Evolutionary conservation across 306 rosid genomes (phyloP).

Genomic region (Corylus americana): DNA sequence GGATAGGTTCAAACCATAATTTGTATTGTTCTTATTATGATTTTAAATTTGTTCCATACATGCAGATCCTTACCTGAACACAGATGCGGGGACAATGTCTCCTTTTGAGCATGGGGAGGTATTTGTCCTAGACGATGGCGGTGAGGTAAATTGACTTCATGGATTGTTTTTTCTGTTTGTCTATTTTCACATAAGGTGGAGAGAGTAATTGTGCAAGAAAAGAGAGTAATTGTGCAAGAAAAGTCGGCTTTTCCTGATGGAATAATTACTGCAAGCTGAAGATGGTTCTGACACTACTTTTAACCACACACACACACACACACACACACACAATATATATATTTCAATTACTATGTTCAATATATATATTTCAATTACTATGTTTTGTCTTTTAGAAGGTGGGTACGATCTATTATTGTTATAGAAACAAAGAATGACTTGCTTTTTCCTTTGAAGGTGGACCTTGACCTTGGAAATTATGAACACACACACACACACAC

Average conservation of each 20-base stretch:
- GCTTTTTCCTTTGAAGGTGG: conserved; percentile 55
- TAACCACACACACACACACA: not conserved
- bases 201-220: not conserved
- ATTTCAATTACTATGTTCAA: too few species aligned
- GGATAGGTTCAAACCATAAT: not conserved
- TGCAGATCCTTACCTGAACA: conserved; percentile 87
- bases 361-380: not conserved
- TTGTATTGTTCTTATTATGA: conserved; percentile 13
- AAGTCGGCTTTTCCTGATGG: not conserved
- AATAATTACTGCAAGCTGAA: conserved; percentile 6
- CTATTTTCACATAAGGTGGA: not conserved
- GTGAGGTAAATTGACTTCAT: conserved; percentile 57
- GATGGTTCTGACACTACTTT: not conserved
- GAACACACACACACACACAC: conserved; percentile 33
- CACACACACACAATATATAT: not conserved
- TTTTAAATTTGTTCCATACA: conserved; percentile 14
- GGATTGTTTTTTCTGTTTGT: not conserved
- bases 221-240: not conserved
- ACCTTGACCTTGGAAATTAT: conserved; percentile 92
- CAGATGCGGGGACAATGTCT: conserved; percentile 90
- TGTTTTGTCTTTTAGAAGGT: not conserved
- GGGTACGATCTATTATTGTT: conserved; percentile 10
- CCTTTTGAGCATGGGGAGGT: conserved; percentile 92
- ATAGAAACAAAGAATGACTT: conserved; percentile 10
- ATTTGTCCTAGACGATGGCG: conserved; percentile 83